Percentiles rank a stretch among this genome's conserved stretches.
Conservation (phyloP, 768 basidiomycete genomes). For the Podaxis sp. region DNA sequence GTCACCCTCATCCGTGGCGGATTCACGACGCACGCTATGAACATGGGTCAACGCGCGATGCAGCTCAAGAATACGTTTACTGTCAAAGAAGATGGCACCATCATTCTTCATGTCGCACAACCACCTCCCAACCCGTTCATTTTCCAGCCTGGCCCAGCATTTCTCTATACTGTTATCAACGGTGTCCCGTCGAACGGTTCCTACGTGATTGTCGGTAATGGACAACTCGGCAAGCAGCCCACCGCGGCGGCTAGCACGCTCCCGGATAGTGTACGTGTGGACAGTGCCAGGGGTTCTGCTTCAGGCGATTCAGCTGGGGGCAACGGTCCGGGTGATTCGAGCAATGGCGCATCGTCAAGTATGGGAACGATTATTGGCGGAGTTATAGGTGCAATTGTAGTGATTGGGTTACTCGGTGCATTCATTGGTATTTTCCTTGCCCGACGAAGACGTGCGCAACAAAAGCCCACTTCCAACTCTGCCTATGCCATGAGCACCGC, state of each 20-base stretch:
- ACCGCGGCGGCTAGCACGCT: conserved; percentile 43
- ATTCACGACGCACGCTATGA: conserved; percentile 84
- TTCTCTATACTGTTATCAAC: conserved; percentile 79
- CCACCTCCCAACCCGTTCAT: conserved; percentile 83
- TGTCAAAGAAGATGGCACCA: conserved; percentile 79
- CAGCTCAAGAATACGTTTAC: conserved; percentile 87
- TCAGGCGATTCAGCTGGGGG: not conserved
- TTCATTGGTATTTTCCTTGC: conserved; percentile 16
- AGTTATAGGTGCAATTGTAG: conserved; percentile 18
- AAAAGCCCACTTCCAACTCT: not conserved
- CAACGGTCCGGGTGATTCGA: not conserved
- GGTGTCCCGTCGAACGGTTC: conserved; percentile 84
- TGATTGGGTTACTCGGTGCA: conserved; percentile 15
- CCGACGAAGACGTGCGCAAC: conserved; percentile 15
- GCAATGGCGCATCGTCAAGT: not conserved
- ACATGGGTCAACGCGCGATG: conserved; percentile 81
- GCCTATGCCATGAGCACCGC: conserved; percentile 23
- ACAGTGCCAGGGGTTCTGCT: conserved; percentile 38
- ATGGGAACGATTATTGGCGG: conserved; percentile 13
- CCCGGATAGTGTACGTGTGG: conserved; percentile 48
- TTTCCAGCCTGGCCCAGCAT: conserved; percentile 85
- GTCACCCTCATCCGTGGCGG: conserved; percentile 84
- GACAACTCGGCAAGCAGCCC: conserved; percentile 71
- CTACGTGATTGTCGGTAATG: conserved; percentile 76
- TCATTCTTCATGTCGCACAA: conserved; percentile 79